A percentile compares a stretch with the other conserved stretches of the same genome.
These are phyloP conservation scores for Ambrosia artemisiifolia DNA, from an alignment of 129 eudicot genomes.

Conservation along the genomic window DNA sequence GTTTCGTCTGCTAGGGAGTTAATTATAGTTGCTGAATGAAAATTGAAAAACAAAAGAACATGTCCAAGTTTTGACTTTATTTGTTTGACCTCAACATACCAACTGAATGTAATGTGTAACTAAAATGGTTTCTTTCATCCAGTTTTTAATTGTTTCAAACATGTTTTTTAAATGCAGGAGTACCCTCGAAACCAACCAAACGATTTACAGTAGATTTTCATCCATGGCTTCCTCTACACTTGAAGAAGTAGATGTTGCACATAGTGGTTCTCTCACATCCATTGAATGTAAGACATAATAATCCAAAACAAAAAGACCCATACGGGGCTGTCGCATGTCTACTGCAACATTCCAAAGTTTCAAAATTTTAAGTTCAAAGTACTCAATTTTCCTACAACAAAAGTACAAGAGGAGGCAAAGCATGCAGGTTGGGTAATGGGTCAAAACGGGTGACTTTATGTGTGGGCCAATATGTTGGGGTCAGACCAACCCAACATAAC, in stretches of 20 bases:
- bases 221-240: constrained; percentile 40
- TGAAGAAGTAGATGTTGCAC: constrained; percentile 38
- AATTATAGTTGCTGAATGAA: neutral
- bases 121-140: neutral
- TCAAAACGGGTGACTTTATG: neutral
- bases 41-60: neutral
- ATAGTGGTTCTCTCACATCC: constrained; percentile 41
- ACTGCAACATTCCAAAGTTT: neutral
- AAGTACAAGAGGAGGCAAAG: neutral
- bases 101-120: neutral
- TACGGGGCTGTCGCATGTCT: neutral
- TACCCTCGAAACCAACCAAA: constrained; percentile 37
- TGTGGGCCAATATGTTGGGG: neutral
- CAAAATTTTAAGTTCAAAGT: neutral
- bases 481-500: neutral
- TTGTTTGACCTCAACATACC: neutral
- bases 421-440: neutral
- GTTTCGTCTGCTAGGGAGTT: neutral
- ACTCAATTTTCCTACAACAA: neutral
- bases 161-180: constrained; percentile 24
- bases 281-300: constrained; percentile 37
- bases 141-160: neutral
- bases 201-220: constrained; percentile 29
- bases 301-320: neutral
- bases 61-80: constrained; percentile 10